Conservation (phyloP, 1,284 basidiomycete species). For the Xerocomus nothofagi region DNA sequence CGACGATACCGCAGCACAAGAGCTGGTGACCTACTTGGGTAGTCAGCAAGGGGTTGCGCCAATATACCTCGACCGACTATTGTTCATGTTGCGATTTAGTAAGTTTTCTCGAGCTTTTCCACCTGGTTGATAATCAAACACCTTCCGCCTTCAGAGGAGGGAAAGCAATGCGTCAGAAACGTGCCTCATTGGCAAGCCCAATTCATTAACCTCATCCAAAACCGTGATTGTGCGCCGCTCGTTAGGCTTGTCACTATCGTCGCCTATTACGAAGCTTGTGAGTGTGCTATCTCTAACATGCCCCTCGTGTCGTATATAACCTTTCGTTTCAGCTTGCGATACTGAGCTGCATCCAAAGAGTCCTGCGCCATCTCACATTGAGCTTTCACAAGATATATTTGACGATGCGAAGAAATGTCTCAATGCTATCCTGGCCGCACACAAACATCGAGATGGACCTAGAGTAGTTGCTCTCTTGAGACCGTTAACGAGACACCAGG, state of each 20-base stretch:
- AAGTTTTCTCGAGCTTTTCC: background rate
- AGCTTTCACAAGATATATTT: constrained; percentile 2
- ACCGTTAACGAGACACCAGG: constrained; percentile 17
- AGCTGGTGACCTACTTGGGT: constrained; percentile 13
- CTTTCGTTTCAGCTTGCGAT: constrained; percentile 10
- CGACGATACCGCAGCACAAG: too few relatives aligned
- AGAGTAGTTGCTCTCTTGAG: constrained; percentile 27
- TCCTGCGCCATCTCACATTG: background rate
- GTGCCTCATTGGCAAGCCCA: constrained; percentile 11
- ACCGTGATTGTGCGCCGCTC: constrained; percentile 3
- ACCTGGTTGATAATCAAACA: background rate
- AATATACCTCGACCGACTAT: constrained; percentile 28
- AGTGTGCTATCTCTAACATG: background rate
- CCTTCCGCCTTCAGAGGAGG: too few relatives aligned
- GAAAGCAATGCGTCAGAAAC: constrained; percentile 17
- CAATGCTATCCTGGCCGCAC: constrained; percentile 6
- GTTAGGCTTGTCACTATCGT: too few relatives aligned
- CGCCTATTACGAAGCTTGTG: constrained; percentile 28
- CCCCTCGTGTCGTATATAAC: background rate
- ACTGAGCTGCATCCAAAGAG: background rate
- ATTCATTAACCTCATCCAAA: constrained; percentile 14
- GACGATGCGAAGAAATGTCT: too few relatives aligned
- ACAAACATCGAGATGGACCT: constrained; percentile 16
- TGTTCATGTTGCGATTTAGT: constrained; percentile 34
- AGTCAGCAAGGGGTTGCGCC: constrained; percentile 15